A percentile compares a stretch with the other conserved stretches of the same genome.
Conservation (phyloP, 805 yeast genomes). For the Starmerella floricola region DNA sequence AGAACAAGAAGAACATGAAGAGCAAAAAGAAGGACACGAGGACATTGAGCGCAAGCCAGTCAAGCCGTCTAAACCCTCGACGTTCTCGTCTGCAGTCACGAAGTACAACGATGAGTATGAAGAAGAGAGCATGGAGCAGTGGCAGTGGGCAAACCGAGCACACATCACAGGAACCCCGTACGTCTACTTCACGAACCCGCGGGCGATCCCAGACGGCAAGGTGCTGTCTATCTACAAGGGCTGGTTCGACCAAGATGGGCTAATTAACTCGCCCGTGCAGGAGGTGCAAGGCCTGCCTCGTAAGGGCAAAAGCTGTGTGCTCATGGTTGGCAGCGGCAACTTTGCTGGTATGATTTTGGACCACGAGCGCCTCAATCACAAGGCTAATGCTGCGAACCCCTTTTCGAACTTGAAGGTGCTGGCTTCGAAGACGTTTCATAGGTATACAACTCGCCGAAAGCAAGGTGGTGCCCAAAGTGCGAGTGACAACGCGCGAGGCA, state of each 20-base stretch:
- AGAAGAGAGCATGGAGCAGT: conserved; percentile 14
- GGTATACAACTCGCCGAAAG: conserved; percentile 91
- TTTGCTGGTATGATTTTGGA: conserved; percentile 90
- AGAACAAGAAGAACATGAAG: not conserved
- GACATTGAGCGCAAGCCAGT: not conserved
- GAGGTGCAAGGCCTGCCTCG: conserved; percentile 34
- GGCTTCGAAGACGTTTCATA: conserved; percentile 75
- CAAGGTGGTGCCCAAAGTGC: conserved; percentile 97
- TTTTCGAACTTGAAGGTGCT: conserved; percentile 33
- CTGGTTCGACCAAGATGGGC: conserved; percentile 36
- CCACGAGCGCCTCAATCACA: conserved; percentile 42
- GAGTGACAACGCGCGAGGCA: conserved; percentile 81
- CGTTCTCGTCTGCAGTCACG: conserved; percentile 35
- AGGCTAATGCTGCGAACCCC: conserved; percentile 50
- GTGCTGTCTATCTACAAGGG: conserved; percentile 61
- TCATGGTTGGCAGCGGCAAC: conserved; percentile 97
- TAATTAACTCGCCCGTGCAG: conserved; percentile 39
- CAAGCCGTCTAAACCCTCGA: conserved; percentile 1
- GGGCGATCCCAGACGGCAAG: conserved; percentile 33
- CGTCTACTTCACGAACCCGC: conserved; percentile 42
- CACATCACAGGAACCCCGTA: conserved; percentile 45
- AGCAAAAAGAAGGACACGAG: conserved; percentile 26
- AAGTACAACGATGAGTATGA: conserved; percentile 30
- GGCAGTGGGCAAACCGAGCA: conserved; percentile 22
- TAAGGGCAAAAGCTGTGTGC: conserved; percentile 47